A percentile compares a stretch with the other conserved stretches of the same genome.
phyloP scores from a whole-genome alignment of 2,329 filamentous ascomycete genomes.

The Xylaria sp. region DNA sequence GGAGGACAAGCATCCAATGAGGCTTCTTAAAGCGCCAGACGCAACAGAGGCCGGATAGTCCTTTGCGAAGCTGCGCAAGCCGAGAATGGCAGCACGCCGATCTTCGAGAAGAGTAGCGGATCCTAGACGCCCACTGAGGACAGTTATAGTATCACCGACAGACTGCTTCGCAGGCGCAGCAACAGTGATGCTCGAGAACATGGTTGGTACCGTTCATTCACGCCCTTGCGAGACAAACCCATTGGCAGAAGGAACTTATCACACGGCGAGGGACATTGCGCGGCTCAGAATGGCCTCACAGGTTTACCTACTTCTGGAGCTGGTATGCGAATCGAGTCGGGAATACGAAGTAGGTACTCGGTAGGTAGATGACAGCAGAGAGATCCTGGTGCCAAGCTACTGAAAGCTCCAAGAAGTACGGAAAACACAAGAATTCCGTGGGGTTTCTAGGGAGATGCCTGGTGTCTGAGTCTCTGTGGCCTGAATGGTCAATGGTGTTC shows the following conservation, averaged over 20 bases:
- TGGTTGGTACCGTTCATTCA: slow-evolving; percentile 35
- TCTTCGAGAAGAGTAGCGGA: slow-evolving; percentile 93
- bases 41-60: slow-evolving; percentile 94
- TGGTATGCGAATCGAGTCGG: neutral
- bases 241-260: slow-evolving; percentile 25
- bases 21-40: slow-evolving; percentile 79
- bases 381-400: neutral
- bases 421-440: neutral
- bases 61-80: slow-evolving; percentile 91
- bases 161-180: slow-evolving; percentile 91
- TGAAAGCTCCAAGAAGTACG: neutral
- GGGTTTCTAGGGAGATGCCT: neutral
- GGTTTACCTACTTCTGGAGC: neutral
- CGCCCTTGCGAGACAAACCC: slow-evolving; percentile 26
- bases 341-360: too few relatives aligned
- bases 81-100: slow-evolving; percentile 84
- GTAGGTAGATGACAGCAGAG: neutral
- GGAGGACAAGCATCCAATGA: slow-evolving; percentile 79
- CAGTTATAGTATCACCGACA: slow-evolving; percentile 87
- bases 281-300: slow-evolving; percentile 3
- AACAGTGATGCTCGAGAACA: slow-evolving; percentile 57
- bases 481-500: neutral
- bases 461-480: neutral
- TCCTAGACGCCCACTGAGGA: slow-evolving; percentile 77
- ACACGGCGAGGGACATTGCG: slow-evolving; percentile 29